Evolutionary conservation across 1,284 basidiomycete genomes (phyloP), one percentile per base, ranked within the genome.

Genomic region (Pascua guehoae): DNA sequence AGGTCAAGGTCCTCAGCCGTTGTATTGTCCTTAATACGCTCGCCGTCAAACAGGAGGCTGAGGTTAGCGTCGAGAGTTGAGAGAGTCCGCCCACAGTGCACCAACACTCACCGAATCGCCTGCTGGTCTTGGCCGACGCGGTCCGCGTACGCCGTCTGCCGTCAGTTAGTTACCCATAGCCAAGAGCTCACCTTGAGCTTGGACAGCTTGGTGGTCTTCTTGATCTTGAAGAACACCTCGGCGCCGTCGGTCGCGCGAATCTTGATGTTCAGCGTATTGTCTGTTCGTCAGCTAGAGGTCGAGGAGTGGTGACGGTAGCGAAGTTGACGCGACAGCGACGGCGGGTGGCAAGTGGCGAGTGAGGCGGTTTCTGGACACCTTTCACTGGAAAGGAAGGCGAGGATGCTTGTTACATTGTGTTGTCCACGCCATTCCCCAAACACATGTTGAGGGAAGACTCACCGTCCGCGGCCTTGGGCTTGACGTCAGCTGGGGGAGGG

Each of bases 201-300:
- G 81, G 86, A 89, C 62, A 96, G 80, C 82, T 89, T 93, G 49
- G 93, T 96, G 72, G 85, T 91, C 68, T 88, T 86, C 81, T 96
- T 96, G 80, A 97, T 96, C 84, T 97, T 97, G 85, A 97, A 97
- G 79, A 91, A 96, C 45, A 96, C 91, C 75, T 97, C 92, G 57
- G 94, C 88, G 49, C 90, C 89, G 18, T 82, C 78, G 41, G 88
- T 84, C 58, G 85, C 87, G 50, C 88, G 84, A 53, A 89, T 88
- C 83, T 89, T 91, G 80, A 91, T 87, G 74, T 89, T 91, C 71
- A 91, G 88, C 41, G 88, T 84, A 55, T 85, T 81, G 69, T 85
- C 85, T 37, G 80, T n/a, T 47, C 5, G 49, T 55, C 18, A 52
- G 53, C 45, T 24, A 39, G 37, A 47, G 24, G 24, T 32, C 24